Evolutionary conservation across 306 rosid genomes (phyloP), one percentile per base, ranked within the genome.

Genomic region (Arachis stenosperma): DNA sequence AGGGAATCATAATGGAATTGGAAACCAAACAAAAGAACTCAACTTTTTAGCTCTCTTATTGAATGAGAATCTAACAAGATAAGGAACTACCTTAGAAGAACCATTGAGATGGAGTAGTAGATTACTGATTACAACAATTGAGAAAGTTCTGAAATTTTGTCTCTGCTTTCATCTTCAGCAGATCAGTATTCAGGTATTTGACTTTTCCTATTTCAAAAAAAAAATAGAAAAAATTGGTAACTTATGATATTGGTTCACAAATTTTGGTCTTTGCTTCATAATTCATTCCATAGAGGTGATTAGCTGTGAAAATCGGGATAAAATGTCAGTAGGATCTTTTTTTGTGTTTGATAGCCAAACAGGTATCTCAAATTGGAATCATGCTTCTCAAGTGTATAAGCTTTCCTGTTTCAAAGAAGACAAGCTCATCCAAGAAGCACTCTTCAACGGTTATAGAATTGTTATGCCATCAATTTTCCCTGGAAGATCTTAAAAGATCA

Each of bases 381-480:
- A 75, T 66, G 75, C 42, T 78, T 62, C 2, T 43, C 30, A 30
- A 33, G 30, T 3, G 7, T 17, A 30, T 70, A 37, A 15, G 61
- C 46, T 70, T 71, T 43, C 7, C 6, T 39, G 3, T 10, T 15
- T 54, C 17, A 6, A 47, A 75, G 9, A 22, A 56, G 8, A 3
- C 17, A 56, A 46, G 9, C 42, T 66, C 61, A 8, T 30, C 66
- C 2, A 5, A 4, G 4, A 41, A 3, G 6, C 68, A 33, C 11
- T 47, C 22, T 53, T 54, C 74, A 44, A 30, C 62, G 1, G n/a
- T 61, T 5, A 50, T 75, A 15, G 66, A 81, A 70, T 46, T 67
- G 41, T 13, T 82, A 1, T 75, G 81, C 14, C 63, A 14, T 17
- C 78, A 14, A 66, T 74, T 82, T 59, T 69, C 78, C 8, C 71